A percentile compares a stretch with the other conserved stretches of the same genome.
Conservation (phyloP, 2,329 filamentous ascomycete species). For the Albifimbria verrucaria region DNA sequence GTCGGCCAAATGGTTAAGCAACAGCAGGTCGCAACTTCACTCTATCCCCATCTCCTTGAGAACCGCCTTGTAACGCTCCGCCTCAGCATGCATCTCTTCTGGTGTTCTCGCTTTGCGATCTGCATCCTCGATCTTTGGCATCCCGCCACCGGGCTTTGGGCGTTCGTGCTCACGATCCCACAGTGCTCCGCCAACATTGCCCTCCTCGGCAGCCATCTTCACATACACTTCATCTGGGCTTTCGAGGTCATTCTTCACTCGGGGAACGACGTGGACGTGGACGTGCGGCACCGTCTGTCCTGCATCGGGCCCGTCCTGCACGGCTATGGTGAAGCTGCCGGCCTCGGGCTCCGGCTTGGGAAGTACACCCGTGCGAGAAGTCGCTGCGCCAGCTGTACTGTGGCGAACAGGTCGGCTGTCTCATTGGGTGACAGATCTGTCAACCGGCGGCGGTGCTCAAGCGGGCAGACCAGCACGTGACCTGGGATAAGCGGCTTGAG, state of each 20-base stretch:
- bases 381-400: constrained; percentile 76
- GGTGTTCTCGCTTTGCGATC: constrained; percentile 62
- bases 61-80: constrained; percentile 58
- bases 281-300: constrained; percentile 94
- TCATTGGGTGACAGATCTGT: constrained; percentile 70
- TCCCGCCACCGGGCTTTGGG: constrained; percentile 51
- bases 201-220: constrained; percentile 78
- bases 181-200: constrained; percentile 72
- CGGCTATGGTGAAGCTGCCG: constrained; percentile 83
- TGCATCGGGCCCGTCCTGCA: constrained; percentile 89
- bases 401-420: constrained; percentile 77
- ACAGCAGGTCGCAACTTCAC: constrained; percentile 6
- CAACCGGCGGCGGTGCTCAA: constrained; percentile 65
- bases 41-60: constrained; percentile 40
- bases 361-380: constrained; percentile 66
- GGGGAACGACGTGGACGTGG: constrained; percentile 87
- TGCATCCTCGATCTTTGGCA: constrained; percentile 70
- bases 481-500: constrained; percentile 91
- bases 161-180: constrained; percentile 46
- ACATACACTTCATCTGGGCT: constrained; percentile 72
- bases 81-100: constrained; percentile 79
- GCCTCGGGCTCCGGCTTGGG: constrained; percentile 47
- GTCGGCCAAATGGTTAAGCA: background rate
- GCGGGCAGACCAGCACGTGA: constrained; percentile 86
- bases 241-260: constrained; percentile 54